Conservation (phyloP, 805 yeast species). For the Lachancea kluyveri region DNA sequence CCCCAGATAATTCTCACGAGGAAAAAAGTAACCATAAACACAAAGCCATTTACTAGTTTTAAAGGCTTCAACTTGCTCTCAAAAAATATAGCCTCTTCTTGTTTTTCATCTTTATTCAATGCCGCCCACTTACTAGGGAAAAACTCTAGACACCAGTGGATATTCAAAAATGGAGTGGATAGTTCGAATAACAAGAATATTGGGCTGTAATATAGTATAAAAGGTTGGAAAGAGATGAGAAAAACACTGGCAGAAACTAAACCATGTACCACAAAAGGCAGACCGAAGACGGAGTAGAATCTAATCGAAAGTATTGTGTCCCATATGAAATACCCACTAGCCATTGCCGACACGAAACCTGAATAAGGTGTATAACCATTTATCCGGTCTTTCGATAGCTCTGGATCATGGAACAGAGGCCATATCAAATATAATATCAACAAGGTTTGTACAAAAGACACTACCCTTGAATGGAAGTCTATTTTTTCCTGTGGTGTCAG, state of each 20-base stretch:
- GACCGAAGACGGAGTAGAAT: conserved; percentile 58
- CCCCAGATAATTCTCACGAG: conserved; percentile 76
- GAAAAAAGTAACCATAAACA: conserved; percentile 61
- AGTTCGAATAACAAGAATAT: conserved; percentile 74
- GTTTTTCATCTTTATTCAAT: conserved; percentile 38
- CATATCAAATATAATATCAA: too few relatives aligned
- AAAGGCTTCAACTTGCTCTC: too few relatives aligned
- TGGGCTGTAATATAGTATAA: conserved; percentile 69
- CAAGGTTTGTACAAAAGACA: too few relatives aligned
- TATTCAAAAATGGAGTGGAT: conserved; percentile 82
- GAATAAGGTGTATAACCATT: too few relatives aligned
- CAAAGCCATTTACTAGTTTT: conserved; percentile 40
- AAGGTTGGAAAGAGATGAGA: conserved; percentile 55
- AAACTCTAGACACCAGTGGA: conserved; percentile 61
- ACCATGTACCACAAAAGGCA: conserved; percentile 62
- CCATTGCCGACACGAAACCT: conserved; percentile 39
- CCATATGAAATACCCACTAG: conserved; percentile 82
- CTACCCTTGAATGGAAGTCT: too few relatives aligned
- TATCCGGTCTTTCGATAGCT: too few relatives aligned
- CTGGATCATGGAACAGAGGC: too few relatives aligned
- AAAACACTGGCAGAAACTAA: conserved; percentile 69
- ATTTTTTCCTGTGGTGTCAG: too few relatives aligned
- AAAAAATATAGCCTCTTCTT: too few relatives aligned
- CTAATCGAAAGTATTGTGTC: conserved; percentile 58
- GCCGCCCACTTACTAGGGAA: conserved; percentile 9